Base-by-base conservation (phyloP, 352 stramenopile species). In the Pythium brassicae region DNA sequence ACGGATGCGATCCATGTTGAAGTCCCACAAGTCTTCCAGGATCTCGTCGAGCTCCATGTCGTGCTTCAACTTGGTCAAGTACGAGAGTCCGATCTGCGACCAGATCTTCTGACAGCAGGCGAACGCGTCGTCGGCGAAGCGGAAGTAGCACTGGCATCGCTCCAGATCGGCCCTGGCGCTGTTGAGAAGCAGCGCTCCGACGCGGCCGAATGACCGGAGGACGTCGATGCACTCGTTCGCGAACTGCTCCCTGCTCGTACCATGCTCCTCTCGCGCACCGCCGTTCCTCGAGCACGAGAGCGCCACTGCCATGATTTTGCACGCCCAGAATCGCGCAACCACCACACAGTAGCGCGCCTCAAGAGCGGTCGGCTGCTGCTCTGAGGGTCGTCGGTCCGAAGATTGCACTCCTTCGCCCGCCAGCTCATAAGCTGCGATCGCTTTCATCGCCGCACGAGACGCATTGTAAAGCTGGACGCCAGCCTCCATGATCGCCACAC, bases 21-120 rank as follows among this genome's bases (percentile, higher is more conserved):
- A 87, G 47, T 90, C 78, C 83, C 83, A 93, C 42, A 93, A 59
- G 58, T 91, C 83, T 62, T 89, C 75, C 15, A 93, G 50, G 48
- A 91, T 68, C 23, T 90, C 76, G 42, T 91, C 83, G 11, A 91
- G 46, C 50, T 93, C 83, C 11, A 87, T 50, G 8, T 66, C 71
- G 37, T 72, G 55, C 50, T 89, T 93, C 39, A 79, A 69, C 42
- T 82, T 84, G 8, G 80, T 87, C 32, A 93, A 55, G 49, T 72
- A 72, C 11, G 80, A 74, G 3, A 93, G 61, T 0, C 83, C 83
- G 23, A 93, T 78, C 10, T 75, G 64, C 40, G 66, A 68, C 83
- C 83, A 93, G 1, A 93, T 79, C 9, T 67, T 45, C 10, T 71
- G 68, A 1, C 65, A 75, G 32, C 68, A 62, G 10, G 65, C 63